These are phyloP conservation scores for Chlorella sp. DNA, from an alignment of 139 green algal genomes.

Conservation along the genomic window DNA sequence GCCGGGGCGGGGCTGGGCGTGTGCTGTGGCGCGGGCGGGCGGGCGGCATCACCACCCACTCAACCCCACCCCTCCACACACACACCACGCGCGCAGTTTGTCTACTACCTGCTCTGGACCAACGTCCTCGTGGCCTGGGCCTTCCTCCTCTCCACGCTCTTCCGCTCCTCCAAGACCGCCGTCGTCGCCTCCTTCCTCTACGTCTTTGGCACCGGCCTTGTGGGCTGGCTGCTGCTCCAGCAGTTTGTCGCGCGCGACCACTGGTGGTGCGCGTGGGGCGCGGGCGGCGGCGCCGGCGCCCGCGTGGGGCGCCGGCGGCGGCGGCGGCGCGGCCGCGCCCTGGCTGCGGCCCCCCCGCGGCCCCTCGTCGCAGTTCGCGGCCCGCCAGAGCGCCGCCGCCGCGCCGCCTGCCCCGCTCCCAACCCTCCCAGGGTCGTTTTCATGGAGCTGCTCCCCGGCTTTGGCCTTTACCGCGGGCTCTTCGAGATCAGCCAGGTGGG, in stretches of 20 bases:
- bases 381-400: too few species aligned
- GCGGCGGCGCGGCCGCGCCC: too few species aligned
- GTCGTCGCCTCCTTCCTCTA: slow-evolving; percentile 77
- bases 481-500: slow-evolving; percentile 70
- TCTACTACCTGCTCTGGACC: slow-evolving; percentile 90
- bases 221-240: slow-evolving; percentile 43
- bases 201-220: slow-evolving; percentile 71
- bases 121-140: slow-evolving; percentile 83
- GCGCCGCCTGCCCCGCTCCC: too few species aligned
- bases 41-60: neutral
- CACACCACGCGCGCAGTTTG: slow-evolving; percentile 55
- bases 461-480: slow-evolving; percentile 80
- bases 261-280: slow-evolving; percentile 39
- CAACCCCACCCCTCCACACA: neutral
- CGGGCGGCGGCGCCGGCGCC: too few species aligned
- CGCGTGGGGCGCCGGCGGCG: too few species aligned
- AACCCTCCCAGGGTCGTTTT: slow-evolving; percentile 43
- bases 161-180: slow-evolving; percentile 65
- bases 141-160: slow-evolving; percentile 81
- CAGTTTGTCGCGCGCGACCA: slow-evolving; percentile 34
- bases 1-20: neutral
- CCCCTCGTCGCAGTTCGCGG: too few species aligned
- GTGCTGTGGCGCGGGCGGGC: neutral
- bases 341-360: too few species aligned
- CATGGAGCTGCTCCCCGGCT: slow-evolving; percentile 81